phyloP scores from a whole-genome alignment of 192 early-diverging fungal species.

The Chytriomyces hyalinus region DNA sequence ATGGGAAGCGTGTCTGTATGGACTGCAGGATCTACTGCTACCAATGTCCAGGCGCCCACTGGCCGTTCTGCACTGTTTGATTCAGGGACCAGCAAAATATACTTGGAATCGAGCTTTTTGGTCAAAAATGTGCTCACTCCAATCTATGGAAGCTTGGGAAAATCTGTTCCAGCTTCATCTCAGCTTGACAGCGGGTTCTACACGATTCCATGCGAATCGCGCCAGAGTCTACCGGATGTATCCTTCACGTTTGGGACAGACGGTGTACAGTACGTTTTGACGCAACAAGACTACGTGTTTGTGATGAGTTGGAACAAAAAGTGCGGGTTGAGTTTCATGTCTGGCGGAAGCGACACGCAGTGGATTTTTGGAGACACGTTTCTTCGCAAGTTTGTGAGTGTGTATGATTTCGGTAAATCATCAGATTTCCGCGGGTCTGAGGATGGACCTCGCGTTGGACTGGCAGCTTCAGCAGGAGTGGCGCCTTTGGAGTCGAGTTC shows the following conservation, averaged over 20 bases:
- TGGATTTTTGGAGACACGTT: not conserved
- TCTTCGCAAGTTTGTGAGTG: not conserved
- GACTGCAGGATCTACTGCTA: too few species aligned
- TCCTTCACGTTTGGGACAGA: constrained; percentile 7
- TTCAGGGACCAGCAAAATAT: not conserved
- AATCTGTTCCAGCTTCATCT: too few species aligned
- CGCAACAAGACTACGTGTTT: constrained; percentile 5
- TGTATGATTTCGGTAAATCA: not conserved
- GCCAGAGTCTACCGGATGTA: not conserved
- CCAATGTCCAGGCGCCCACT: not conserved
- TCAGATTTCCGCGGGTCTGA: too few species aligned
- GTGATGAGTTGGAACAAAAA: not conserved
- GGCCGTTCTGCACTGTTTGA: constrained; percentile 2
- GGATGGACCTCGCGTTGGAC: not conserved
- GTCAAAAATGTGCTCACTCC: not conserved
- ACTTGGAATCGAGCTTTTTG: not conserved
- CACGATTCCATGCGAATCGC: not conserved
- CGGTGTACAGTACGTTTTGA: not conserved
- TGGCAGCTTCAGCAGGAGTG: not conserved
- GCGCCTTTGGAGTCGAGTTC: not conserved
- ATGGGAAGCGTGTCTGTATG: not conserved
- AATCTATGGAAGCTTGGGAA: not conserved
- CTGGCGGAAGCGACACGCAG: too few species aligned
- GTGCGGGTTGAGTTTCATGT: too few species aligned
- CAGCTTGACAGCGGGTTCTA: not conserved